Evolutionary conservation across 176 grass and related monocot species (phyloP).

Genomic region (Raddia distichophylla): DNA sequence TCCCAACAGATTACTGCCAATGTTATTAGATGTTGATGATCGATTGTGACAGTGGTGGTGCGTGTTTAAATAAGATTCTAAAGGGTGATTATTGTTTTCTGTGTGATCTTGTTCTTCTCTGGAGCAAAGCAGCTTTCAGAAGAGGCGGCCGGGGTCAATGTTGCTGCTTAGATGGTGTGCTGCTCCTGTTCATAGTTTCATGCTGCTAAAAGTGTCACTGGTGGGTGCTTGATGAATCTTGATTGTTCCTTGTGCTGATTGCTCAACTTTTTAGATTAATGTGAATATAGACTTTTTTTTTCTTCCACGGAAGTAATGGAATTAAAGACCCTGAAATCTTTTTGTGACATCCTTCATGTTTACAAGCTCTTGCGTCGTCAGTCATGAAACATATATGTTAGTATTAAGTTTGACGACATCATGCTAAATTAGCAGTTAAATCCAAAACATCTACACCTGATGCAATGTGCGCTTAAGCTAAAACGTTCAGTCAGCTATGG

Average conservation of each 20-base stretch:
- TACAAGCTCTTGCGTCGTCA: no score
- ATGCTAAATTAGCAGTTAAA: background rate
- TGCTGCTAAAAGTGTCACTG: slow-evolving; percentile 19
- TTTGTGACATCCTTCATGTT: background rate
- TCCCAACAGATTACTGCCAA: no score
- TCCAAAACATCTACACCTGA: background rate
- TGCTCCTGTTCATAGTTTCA: background rate
- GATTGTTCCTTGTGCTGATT: background rate
- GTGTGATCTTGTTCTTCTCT: background rate
- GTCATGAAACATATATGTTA: background rate
- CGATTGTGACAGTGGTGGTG: background rate
- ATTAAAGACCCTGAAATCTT: background rate
- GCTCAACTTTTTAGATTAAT: background rate
- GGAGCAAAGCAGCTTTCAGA: background rate
- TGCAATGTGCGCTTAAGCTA: background rate
- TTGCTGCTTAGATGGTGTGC: background rate
- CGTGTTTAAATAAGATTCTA: slow-evolving; percentile 32
- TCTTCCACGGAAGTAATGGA: background rate
- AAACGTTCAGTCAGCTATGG: background rate
- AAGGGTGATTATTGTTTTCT: background rate
- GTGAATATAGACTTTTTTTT: background rate
- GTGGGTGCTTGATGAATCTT: background rate
- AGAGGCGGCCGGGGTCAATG: background rate
- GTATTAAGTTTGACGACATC: background rate
- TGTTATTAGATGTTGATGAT: background rate